Evolutionary conservation across 805 yeast species (phyloP).

Genomic region (Myxozyma sirexii): DNA sequence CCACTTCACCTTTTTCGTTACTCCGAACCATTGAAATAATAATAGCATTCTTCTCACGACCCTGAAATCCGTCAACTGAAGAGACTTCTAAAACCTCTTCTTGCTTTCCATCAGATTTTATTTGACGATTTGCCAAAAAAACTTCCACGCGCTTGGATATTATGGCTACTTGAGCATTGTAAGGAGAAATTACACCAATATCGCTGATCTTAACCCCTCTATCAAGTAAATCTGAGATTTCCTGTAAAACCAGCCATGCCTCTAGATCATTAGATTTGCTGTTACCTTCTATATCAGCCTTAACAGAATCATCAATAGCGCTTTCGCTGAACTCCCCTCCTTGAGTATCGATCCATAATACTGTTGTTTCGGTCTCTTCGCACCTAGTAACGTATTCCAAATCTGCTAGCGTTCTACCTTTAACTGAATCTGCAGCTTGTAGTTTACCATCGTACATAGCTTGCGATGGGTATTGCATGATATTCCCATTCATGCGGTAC

Average conservation of each 20-base stretch:
- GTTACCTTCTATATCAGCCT: conserved; percentile 27
- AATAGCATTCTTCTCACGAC: conserved; percentile 89
- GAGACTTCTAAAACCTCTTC: conserved; percentile 67
- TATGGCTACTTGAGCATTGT: conserved; percentile 78
- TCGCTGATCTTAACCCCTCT: conserved; percentile 56
- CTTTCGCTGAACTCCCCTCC: conserved; percentile 81
- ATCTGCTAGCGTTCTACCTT: conserved; percentile 54
- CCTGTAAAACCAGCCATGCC: conserved; percentile 59
- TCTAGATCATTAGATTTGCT: conserved; percentile 83
- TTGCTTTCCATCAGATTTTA: conserved; percentile 34
- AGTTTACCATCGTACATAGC: conserved; percentile 66
- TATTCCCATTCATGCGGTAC: conserved; percentile 80
- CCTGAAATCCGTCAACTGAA: conserved; percentile 96
- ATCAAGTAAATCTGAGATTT: conserved; percentile 54
- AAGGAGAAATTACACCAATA: conserved; percentile 90
- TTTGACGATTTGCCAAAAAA: conserved; percentile 22
- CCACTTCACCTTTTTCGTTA: conserved; percentile 69
- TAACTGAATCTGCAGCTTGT: conserved; percentile 62
- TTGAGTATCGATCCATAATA: conserved; percentile 90
- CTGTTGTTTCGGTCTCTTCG: conserved; percentile 59
- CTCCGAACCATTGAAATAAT: conserved; percentile 80
- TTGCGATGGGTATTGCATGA: conserved; percentile 77
- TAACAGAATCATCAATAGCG: conserved; percentile 44
- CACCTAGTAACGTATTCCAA: conserved; percentile 52
- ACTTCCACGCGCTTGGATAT: conserved; percentile 53